Base-by-base conservation (phyloP, 352 stramenopile species). In the Phytophthora meadii region DNA sequence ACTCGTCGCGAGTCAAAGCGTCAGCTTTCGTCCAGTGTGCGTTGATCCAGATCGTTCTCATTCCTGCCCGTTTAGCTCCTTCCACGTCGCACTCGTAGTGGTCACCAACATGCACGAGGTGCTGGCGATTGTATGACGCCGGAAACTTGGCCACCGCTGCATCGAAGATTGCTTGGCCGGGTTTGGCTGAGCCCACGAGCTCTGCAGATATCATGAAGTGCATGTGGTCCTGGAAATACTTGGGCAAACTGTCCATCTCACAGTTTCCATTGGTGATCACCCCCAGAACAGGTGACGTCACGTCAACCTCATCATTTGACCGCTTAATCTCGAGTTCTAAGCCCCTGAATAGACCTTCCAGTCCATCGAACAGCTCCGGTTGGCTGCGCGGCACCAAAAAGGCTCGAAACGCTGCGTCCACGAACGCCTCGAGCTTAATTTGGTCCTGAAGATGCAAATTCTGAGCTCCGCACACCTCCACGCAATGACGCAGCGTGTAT, bases 251-350 rank as follows among this genome's bases (percentile, higher is more conserved):
- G 9, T 76, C 54, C 37, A 81, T 61, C 4, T 77, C 47, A 60
- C 81, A 90, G 66, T 93, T 93, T 47, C 84, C 81, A 62, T 93
- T 93, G n/a, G 84, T 93, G 54, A 93, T 87, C 34, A 85, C 74
- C 27, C 84, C 84, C 44, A 90, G 36, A 5, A 79, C 3, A 12
- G 62, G 52, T 9, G 17, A 11, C 3, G 17, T 51, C 24, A 10
- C 19, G 1, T 55, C 51, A 24, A 27, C 5, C 2, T 4, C 32
- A 46, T 9, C 11, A 48, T 12, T n/a, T 15, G 34, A 34, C 3
- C 24, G 17, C 36, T 51, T 56, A 25, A 90, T 65, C 22, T 84
- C 56, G 0, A 6, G 19, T 14, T 78, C 62, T 1, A 93, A 66
- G 27, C 72, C 50, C 10, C 52, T 50, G 25, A 93, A 69, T 53